Evolutionary conservation across 2,329 filamentous ascomycete genomes (phyloP), one percentile per base, ranked within the genome.

Genomic region (Pseudopithomyces chartarum): DNA sequence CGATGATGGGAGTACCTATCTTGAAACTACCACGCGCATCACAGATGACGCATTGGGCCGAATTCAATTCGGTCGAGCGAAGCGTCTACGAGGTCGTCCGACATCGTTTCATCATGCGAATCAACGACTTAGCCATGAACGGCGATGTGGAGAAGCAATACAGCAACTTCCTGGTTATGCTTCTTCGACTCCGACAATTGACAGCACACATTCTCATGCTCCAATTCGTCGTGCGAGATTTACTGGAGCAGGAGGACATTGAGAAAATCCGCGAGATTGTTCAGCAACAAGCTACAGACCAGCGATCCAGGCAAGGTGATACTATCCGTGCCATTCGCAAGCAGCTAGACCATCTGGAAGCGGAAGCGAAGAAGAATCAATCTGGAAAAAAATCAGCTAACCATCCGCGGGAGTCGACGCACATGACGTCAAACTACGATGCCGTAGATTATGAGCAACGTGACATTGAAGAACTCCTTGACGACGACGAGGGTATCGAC

Each of bases 11-110:
- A 1, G 73, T 78, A 0, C 81, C 83, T 0, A 81, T 88, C 1
- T 66, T 87, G 15, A 81, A 79, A 8, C 74, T 88, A 0, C 85
- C 85, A 0, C 69, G 72, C 13, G 80, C 85, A 0, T 72, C 72
- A 7, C 76, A 83, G 50, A 66, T 64, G 1, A 79, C 79, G 0
- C 62, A 79, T 4, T 69, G 65, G 58, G 71, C 84, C 0, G 63
- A 81, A 0, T 85, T 87, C 68, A 84, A 82, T 13, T 57, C 73
- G 0, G 75, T 84, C 1, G 85, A 87, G 66, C 73, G 77, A 1
- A 73, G 75, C 2, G 77, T 87, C 32, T 87, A 87, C 58, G 74
- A 81, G 1, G 81, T 84, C 45, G 81, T 87, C 1, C 71, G 73
- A 3, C 56, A 67, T 8, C 73, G 79, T 13, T 81, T 82, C 56